phyloP scores from a whole-genome alignment of 306 rosid genomes.

The Dryas alaskensis region DNA sequence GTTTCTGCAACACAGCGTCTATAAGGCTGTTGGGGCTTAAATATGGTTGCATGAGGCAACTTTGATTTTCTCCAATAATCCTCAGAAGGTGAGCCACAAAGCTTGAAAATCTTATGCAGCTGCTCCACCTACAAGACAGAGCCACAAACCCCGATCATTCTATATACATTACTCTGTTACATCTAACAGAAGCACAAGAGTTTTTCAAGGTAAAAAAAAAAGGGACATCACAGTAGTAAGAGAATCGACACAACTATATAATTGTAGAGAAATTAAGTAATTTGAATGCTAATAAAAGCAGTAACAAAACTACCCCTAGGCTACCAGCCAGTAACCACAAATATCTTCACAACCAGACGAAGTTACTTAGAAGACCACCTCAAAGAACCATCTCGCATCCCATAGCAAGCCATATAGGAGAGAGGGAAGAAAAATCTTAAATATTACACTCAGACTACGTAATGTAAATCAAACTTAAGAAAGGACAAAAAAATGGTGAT shows the following conservation, averaged over 20 bases:
- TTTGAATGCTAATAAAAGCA: no score
- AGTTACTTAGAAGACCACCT: background rate
- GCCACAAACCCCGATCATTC: slow-evolving; percentile 16
- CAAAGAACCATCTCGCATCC: background rate
- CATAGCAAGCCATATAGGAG: background rate
- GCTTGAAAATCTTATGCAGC: slow-evolving; percentile 87
- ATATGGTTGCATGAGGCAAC: slow-evolving; percentile 93
- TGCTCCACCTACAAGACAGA: slow-evolving; percentile 76
- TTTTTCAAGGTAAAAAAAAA: slow-evolving; percentile 1
- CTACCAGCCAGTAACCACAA: slow-evolving; percentile 2
- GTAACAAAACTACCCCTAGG: background rate
- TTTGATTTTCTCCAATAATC: slow-evolving; percentile 94
- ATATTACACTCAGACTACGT: background rate
- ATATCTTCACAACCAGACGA: background rate
- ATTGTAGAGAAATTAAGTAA: background rate
- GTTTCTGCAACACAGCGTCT: slow-evolving; percentile 77
- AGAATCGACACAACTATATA: background rate
- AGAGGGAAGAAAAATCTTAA: background rate
- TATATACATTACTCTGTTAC: background rate
- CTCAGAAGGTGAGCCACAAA: slow-evolving; percentile 91
- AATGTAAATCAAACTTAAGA: background rate
- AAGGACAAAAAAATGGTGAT: background rate
- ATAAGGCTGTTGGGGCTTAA: slow-evolving; percentile 92
- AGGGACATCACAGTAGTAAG: background rate
- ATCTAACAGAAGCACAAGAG: slow-evolving; percentile 12